These are phyloP conservation scores for Xylaria hypoxylon DNA, from an alignment of 2,329 filamentous ascomycete genomes.

Conservation along the genomic window DNA sequence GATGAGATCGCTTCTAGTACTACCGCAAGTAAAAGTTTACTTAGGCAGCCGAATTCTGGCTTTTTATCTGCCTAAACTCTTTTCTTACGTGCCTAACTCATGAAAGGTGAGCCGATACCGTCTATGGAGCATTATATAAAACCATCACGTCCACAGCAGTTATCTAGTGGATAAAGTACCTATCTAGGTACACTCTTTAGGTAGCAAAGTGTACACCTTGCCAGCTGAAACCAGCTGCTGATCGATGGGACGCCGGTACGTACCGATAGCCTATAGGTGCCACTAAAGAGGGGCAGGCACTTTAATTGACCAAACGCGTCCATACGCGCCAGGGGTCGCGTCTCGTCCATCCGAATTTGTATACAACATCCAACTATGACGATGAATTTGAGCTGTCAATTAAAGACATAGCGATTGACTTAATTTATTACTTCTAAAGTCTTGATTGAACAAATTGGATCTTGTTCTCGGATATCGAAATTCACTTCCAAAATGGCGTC, in stretches of 20 bases:
- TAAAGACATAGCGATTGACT: constrained; percentile 19
- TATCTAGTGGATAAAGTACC: too few relatives aligned
- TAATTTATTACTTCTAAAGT: background rate
- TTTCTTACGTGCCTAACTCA: constrained; percentile 13
- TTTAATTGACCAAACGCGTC: constrained; percentile 41
- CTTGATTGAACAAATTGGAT: background rate
- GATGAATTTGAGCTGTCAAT: constrained; percentile 2
- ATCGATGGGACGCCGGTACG: constrained; percentile 2
- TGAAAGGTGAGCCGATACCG: background rate
- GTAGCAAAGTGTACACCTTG: too few relatives aligned
- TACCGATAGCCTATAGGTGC: background rate
- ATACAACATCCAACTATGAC: constrained; percentile 11
- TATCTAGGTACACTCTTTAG: too few relatives aligned
- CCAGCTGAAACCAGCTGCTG: background rate
- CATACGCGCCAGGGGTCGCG: constrained; percentile 33
- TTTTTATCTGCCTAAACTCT: constrained; percentile 12
- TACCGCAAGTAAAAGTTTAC: background rate
- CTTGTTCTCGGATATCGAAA: background rate
- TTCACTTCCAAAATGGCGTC: constrained; percentile 52
- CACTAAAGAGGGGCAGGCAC: constrained; percentile 8
- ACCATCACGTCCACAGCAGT: too few relatives aligned
- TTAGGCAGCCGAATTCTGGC: constrained; percentile 22
- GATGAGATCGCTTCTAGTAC: background rate
- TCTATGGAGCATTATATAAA: constrained; percentile 3
- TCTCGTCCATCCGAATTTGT: constrained; percentile 22